Evolutionary conservation across 345 rosid species (phyloP), one percentile per base, ranked within the genome.

Genomic region (Moricandia moricandioides): DNA sequence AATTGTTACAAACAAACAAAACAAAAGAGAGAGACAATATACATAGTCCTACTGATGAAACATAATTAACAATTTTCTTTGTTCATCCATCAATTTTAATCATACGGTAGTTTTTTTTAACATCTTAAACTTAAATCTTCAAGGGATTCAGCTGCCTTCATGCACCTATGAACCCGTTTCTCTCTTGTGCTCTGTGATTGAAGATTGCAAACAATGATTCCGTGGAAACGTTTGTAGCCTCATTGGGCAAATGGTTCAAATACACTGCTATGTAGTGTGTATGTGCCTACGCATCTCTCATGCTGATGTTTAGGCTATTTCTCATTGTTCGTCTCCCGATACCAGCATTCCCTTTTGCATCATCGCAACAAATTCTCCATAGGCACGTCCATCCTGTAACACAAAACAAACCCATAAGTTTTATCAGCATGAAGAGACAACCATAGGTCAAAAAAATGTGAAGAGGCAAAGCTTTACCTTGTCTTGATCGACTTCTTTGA

Each of bases 341-440:
- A 69, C 98, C 99, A 0, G 85, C 86, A 60, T 92, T 51, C 98
- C 97, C 78, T 96, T 96, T 85, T 91, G 98, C 99, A 92, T 92
- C 99, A 92, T 92, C 8, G 98, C 99, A 62, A 85, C 99, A 84
- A 96, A 96, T 81, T 96, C 99, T 47, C 90, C 88, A 39, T 96
- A 96, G 51, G 92, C 99, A 35, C 89, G 80, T 70, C 99, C 98
- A 79, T 96, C 99, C 99, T 96, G 39, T 43, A 59, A 47, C 35
- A 35, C 8, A 12, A 11, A 3, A 27, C 3, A 35, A 47, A 57
- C 8, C 7, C 17, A 24, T 0, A 13, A 60, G 67, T 16, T 37
- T 59, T 37, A 37, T 4, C 61, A 72, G 30, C 31, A 18, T 8
- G 59, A 54, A 54, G 59, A 54, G 59, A n/a, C 5, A 2, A 52